Percentiles rank a stretch among this genome's conserved stretches.
Evolutionary conservation across 352 stramenopile species (phyloP).

Genomic region (Thalassiosira exigua): DNA sequence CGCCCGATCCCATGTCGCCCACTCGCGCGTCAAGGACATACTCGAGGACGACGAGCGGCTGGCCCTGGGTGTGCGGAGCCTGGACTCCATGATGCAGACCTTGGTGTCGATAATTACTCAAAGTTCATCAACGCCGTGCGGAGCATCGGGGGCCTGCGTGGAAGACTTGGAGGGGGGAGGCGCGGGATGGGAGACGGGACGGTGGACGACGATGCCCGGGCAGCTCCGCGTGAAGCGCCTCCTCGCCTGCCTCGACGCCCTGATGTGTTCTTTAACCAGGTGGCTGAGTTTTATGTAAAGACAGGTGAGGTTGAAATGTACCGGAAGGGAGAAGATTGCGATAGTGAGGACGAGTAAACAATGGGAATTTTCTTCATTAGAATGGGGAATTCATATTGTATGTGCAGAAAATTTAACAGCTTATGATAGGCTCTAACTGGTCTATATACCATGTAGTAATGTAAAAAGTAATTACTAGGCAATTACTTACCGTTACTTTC

Average conservation of each 20-base stretch:
- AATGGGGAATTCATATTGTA: no score
- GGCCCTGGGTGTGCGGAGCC: conserved; percentile 82
- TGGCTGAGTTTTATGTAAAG: no score
- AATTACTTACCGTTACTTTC: no score
- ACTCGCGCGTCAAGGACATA: conserved; percentile 54
- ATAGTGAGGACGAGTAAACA: no score
- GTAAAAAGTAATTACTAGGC: no score
- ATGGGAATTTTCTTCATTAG: no score
- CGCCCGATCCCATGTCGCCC: conserved; percentile 62
- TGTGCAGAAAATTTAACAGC: no score
- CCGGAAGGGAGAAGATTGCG: no score
- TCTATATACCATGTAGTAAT: no score
- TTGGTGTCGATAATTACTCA: conserved; percentile 99
- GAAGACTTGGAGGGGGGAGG: background rate
- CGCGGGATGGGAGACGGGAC: conserved; percentile 45
- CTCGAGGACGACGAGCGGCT: conserved; percentile 74
- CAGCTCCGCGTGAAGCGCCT: conserved; percentile 95
- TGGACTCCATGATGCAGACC: conserved; percentile 99
- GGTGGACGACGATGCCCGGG: conserved; percentile 90
- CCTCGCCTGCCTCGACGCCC: conserved; percentile 95
- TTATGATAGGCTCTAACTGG: no score
- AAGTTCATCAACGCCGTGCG: conserved; percentile 99
- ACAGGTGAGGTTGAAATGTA: no score
- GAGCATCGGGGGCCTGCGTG: conserved; percentile 80
- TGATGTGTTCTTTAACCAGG: no score